phyloP scores from a whole-genome alignment of 306 rosid genomes.

The Fagus sylvatica region DNA sequence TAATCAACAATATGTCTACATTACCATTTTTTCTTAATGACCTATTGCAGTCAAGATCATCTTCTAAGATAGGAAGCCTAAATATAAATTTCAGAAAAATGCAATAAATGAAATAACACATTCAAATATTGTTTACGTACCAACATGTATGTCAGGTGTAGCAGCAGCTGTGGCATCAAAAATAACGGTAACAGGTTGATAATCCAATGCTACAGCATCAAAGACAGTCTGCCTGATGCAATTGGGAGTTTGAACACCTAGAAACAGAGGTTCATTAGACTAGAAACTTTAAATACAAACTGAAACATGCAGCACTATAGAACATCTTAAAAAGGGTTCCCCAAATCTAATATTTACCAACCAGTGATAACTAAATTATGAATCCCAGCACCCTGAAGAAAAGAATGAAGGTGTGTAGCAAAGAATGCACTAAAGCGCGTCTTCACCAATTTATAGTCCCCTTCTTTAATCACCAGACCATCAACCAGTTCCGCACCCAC shows the following conservation, averaged over 20 bases:
- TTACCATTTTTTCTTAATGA: not conserved
- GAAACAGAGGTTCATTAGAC: slow-evolving; percentile 11
- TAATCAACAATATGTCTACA: not conserved
- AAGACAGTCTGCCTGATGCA: slow-evolving; percentile 89
- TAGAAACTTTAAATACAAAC: slow-evolving; percentile 11
- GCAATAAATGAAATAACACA: slow-evolving; percentile 11
- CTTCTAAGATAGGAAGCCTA: not conserved
- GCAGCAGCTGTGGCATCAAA: slow-evolving; percentile 94
- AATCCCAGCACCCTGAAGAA: slow-evolving; percentile 67
- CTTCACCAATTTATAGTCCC: slow-evolving; percentile 81
- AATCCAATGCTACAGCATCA: slow-evolving; percentile 87
- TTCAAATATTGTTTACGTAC: slow-evolving; percentile 33
- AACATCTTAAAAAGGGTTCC: not conserved
- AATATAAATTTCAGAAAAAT: not conserved
- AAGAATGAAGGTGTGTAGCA: slow-evolving; percentile 70
- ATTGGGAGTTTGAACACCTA: slow-evolving; percentile 97
- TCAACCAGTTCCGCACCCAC: slow-evolving; percentile 76
- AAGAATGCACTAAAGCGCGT: slow-evolving; percentile 93
- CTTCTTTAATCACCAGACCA: slow-evolving; percentile 76
- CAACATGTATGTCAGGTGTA: slow-evolving; percentile 63
- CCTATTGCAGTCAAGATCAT: not conserved
- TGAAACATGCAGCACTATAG: not conserved
- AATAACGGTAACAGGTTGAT: slow-evolving; percentile 64
- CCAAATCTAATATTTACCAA: slow-evolving; percentile 29
- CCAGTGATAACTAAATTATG: slow-evolving; percentile 68